Evolutionary conservation across 2,329 filamentous ascomycete species (phyloP).

Genomic region (Thelonectria blattea): DNA sequence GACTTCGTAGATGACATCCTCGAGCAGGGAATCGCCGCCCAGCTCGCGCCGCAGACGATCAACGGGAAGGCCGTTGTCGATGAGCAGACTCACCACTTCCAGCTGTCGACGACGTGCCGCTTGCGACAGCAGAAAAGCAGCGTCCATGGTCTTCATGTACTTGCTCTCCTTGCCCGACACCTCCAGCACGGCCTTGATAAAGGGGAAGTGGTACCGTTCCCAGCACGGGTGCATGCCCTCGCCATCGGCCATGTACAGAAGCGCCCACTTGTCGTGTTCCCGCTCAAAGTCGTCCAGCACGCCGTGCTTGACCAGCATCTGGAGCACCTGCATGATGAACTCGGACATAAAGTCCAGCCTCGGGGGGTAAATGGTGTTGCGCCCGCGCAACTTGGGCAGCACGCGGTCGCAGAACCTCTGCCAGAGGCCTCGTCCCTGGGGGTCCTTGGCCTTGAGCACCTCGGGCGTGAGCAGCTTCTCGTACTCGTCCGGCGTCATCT

Average conservation of each 20-base stretch:
- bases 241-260: constrained; percentile 23
- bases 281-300: constrained; percentile 26
- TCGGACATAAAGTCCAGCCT: constrained; percentile 23
- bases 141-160: constrained; percentile 19
- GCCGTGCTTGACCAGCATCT: constrained; percentile 22
- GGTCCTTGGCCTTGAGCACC: constrained; percentile 30
- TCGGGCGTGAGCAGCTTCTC: constrained; percentile 34
- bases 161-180: background rate
- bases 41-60: constrained; percentile 15
- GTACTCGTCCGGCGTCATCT: constrained; percentile 23
- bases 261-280: constrained; percentile 24
- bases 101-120: constrained; percentile 15
- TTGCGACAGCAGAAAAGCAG: constrained; percentile 17
- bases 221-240: constrained; percentile 8
- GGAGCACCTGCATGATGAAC: constrained; percentile 25
- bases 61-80: constrained; percentile 21
- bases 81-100: constrained; percentile 19
- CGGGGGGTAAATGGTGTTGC: constrained; percentile 11
- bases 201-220: constrained; percentile 25
- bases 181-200: constrained; percentile 19
- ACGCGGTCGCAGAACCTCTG: constrained; percentile 33
- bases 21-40: constrained; percentile 18
- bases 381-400: constrained; percentile 18
- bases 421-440: constrained; percentile 32
- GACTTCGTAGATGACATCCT: constrained; percentile 19